Evolutionary conservation across 2,329 filamentous ascomycete genomes (phyloP).

Genomic region (Penicillium sp.): DNA sequence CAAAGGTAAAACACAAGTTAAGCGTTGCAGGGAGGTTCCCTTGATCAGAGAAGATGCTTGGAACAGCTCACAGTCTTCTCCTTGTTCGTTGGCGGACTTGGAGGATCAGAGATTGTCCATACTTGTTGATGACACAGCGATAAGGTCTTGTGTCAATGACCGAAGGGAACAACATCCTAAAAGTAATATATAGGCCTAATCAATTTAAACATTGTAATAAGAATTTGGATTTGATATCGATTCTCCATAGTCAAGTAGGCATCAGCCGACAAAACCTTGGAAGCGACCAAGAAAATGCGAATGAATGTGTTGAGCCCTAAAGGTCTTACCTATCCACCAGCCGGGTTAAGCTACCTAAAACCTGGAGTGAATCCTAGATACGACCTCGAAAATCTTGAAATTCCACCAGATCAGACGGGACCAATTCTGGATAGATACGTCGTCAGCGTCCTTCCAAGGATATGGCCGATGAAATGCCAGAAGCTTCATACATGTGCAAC

Average conservation of each 20-base stretch:
- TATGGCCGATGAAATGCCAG: no score
- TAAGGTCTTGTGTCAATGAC: background rate
- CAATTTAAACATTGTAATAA: background rate
- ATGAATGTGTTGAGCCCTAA: no score
- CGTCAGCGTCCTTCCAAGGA: no score
- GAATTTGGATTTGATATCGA: background rate
- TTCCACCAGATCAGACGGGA: no score
- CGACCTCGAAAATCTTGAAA: no score
- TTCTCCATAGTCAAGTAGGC: no score
- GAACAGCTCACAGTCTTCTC: constrained; percentile 1
- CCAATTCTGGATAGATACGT: no score
- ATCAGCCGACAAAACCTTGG: background rate
- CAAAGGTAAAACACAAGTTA: background rate
- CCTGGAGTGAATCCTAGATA: no score
- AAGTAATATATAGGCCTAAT: constrained; percentile 3
- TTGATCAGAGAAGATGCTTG: background rate
- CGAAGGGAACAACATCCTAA: background rate
- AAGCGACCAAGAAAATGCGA: no score
- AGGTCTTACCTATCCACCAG: no score
- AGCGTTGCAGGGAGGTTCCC: background rate
- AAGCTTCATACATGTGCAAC: background rate
- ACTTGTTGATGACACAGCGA: background rate
- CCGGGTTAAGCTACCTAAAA: no score
- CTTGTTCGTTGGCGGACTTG: constrained; percentile 17
- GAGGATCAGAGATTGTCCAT: constrained; percentile 16